Base-by-base conservation (phyloP, 1,284 basidiomycete species). In the Lignosus rhinocerotis region DNA sequence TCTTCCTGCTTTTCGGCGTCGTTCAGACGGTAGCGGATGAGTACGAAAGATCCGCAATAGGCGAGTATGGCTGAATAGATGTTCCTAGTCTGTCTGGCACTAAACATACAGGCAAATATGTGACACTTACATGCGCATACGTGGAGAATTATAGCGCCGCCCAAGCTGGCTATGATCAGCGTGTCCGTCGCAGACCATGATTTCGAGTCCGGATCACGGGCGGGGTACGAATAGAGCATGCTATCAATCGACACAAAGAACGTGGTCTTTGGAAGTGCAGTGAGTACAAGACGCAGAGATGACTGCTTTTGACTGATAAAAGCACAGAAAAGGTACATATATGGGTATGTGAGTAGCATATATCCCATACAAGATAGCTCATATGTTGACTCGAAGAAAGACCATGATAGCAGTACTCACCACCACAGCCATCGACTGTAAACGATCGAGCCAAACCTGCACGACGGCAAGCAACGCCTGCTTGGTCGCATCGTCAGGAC, bases 231-330 rank as follows among this genome's bases (percentile, higher is more conserved):
- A 48, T 74, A 69, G 7, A 75, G 51, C 53, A 74, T 70, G n/a
- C 71, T 66, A 62, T 76, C 75, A 32, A 74, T 72, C 6, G 72
- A 69, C 2, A 73, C 73, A 53, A 76, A 77, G 67, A 77, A 76
- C 10, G 73, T 72, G 0, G 75, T 73, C 76, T 77, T 46, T 33
- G 12, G 11, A 25, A 25, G 25, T 25, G 4, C 25, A 4, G 25
- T 25, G 2, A 25, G 25, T 25, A 25, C 4, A 2, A 25, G 25
- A 25, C 25, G 25, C 25, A 25, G 25, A 25, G 25, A 25, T 4
- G 25, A 25, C 25, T 4, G 4, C 25, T 25, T 25, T 25, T 25
- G 25, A 25, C 25, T 4, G 25, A 25, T 2, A n/a, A 16, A 46
- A 16, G 6, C 36, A 38, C 36, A 16, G 6, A 25, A 32, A 1